Base-by-base conservation (phyloP, 345 rosid species). In the Pseudoturritis turrita region DNA sequence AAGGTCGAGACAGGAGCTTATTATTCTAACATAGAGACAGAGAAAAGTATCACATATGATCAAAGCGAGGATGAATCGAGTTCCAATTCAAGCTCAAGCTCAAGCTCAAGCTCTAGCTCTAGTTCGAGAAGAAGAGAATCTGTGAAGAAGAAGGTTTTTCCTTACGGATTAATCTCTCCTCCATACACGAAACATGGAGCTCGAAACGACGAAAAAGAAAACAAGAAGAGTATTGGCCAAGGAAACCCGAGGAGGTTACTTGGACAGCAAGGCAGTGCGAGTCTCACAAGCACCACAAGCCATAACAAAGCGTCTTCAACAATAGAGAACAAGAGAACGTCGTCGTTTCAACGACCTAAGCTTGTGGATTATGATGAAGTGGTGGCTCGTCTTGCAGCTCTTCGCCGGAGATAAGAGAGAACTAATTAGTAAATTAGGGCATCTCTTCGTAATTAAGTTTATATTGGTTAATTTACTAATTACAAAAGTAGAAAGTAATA, bases 31-130 rank as follows among this genome's bases (percentile, higher is more conserved):
- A 70, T 15, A 52, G 79, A 58, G 72, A 74, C 18, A 21, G 23
- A 36, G 35, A 43, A 15, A n/a, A 37, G 23, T 10, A n/a, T 67
- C 19, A 58, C 25, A 62, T 18, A 60, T 37, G 76, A 76, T 18
- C 75, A 35, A 64, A 83, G 84, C n/a, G 88, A 84, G 11, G 81
- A 83, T 28, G 94, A 87, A 41, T 73, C 64, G 3, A n/a, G 25
- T 39, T 39, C 55, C 65, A n/a, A n/a, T 69, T 78, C 70, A 21
- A 72, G 87, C 75, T 80, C 84, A 39, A 82, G 84, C 75, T 79
- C 88, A 10, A 60, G 47, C 12, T 83, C 72, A 4, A 75, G 82
- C 65, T 73, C 60, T 15, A 78, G 81, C 74, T 77, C 86, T 28
- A 63, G 44, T 14, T 79, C 60, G 40, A 60, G 3, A 9, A 60